A percentile compares a stretch with the other conserved stretches of the same genome.
These are phyloP conservation scores for Tricholoma sp. DNA, from an alignment of 768 basidiomycete species.

Conservation along the genomic window DNA sequence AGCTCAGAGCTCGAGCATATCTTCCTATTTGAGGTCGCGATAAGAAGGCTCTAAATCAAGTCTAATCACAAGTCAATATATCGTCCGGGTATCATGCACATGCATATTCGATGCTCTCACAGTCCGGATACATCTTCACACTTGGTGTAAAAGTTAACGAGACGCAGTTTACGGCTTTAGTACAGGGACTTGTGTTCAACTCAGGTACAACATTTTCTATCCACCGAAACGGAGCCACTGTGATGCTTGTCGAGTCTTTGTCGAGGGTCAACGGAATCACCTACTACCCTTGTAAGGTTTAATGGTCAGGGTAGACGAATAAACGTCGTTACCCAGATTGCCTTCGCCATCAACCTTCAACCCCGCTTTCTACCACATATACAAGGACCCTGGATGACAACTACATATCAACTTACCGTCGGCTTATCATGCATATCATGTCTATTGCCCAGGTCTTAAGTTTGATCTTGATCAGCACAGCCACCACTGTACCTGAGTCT, in stretches of 20 bases:
- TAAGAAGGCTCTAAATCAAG: not conserved
- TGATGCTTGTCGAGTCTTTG: too few species aligned
- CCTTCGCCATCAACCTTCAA: not conserved
- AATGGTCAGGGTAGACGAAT: not conserved
- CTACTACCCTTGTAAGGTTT: not conserved
- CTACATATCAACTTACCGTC: slow-evolving; percentile 6
- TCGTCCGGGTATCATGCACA: not conserved
- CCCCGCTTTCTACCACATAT: not conserved
- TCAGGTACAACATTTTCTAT: not conserved
- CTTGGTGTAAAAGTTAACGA: not conserved
- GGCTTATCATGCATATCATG: slow-evolving; percentile 10
- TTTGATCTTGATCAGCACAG: slow-evolving; percentile 16
- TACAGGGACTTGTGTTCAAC: not conserved
- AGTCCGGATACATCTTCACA: not conserved
- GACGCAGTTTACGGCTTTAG: not conserved
- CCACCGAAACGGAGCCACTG: too few species aligned
- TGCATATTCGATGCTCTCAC: not conserved
- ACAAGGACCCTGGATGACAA: not conserved
- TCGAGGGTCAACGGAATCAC: not conserved
- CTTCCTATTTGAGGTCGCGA: too few species aligned
- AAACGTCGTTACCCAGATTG: not conserved
- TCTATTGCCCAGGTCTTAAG: slow-evolving; percentile 3
- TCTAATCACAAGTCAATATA: not conserved
- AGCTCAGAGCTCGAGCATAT: too few species aligned
- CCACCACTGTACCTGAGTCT: slow-evolving; percentile 7